Base-by-base conservation (phyloP, 2,329 filamentous ascomycete genomes). In the Clonostachys rosea region DNA sequence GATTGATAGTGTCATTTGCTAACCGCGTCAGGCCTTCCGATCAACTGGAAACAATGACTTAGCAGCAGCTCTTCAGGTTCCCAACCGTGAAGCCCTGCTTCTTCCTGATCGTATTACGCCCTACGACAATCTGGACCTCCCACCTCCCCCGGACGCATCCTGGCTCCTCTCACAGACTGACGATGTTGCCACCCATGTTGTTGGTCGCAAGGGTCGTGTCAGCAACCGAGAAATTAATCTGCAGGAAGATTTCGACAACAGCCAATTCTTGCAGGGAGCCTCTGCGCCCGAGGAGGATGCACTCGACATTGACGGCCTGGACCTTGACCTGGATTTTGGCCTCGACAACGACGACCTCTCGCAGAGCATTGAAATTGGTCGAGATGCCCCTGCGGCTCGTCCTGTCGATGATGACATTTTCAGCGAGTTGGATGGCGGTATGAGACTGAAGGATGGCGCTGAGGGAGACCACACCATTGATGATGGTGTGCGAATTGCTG, bases 21-120 rank as follows among this genome's bases (percentile, higher is more conserved):
- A 7, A 42, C 35, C 24, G 24, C 9, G 24, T 3, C 50, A 96
- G 92, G 92, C 94, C 40, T 99, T 97, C 71, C 88, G 91, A 50
- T 89, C 92, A 17, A 89, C 84, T 43, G 92, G 92, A 54, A 96
- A 96, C 69, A 95, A 97, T 63, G 94, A 99, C 67, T 80, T 97
- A 57, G 89, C 91, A n/a, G 79, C 84, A 44, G 89, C 87, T 59
- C 76, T 92, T 14, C 86, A 89, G 58, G 78, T 88, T 53, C 87
- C 89, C 33, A 91, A 91, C 57, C 87, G 91, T 43, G 89, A 91
- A 63, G 86, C 90, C 30, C 80, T 97, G 53, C 88, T 92, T 59
- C 79, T 99, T 47, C 91, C 91, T 7, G 94, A 99, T 71, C 86
- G 87, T 46, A 87, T 99, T 55, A 97, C 94, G 11, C 91, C 95